These are phyloP conservation scores for Botryococcus braunii DNA, from an alignment of 163 green algal genomes.

Conservation along the genomic window DNA sequence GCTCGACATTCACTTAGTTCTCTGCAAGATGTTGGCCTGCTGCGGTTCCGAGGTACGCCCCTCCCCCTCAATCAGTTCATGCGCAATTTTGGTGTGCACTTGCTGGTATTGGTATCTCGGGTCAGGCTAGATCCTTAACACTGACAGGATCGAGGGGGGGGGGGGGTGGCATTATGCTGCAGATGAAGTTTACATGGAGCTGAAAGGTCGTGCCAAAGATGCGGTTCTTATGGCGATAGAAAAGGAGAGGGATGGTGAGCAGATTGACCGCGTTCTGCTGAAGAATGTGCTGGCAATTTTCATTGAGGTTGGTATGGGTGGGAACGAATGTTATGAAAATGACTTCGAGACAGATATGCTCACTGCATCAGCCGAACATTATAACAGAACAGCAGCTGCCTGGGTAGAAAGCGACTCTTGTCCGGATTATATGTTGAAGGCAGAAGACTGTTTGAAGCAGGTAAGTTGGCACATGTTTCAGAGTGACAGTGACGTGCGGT, in stretches of 20 bases:
- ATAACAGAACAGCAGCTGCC: slow-evolving; percentile 54
- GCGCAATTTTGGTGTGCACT: too few relatives aligned
- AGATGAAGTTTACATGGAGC: slow-evolving; percentile 79
- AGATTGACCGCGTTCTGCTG: slow-evolving; percentile 74
- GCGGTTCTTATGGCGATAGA: slow-evolving; percentile 78
- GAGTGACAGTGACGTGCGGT: neutral
- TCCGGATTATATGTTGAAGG: slow-evolving; percentile 88
- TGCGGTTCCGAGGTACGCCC: slow-evolving; percentile 62
- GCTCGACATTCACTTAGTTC: slow-evolving; percentile 72
- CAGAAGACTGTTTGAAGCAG: slow-evolving; percentile 65
- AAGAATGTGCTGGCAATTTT: slow-evolving; percentile 77
- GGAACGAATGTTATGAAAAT: slow-evolving; percentile 82
- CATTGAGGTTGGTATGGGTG: slow-evolving; percentile 76
- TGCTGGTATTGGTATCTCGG: too few relatives aligned
- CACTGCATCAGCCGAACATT: slow-evolving; percentile 66
- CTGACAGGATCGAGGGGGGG: too few relatives aligned
- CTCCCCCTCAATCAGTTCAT: too few relatives aligned
- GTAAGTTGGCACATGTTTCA: too few relatives aligned
- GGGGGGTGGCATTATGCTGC: too few relatives aligned
- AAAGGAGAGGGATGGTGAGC: slow-evolving; percentile 87
- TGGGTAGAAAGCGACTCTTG: slow-evolving; percentile 49
- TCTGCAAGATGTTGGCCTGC: slow-evolving; percentile 85
- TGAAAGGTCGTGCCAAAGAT: slow-evolving; percentile 64
- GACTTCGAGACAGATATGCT: slow-evolving; percentile 93
- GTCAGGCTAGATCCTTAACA: too few relatives aligned